Conservation (phyloP, 352 stramenopile genomes). For the Phytophthora pini region DNA sequence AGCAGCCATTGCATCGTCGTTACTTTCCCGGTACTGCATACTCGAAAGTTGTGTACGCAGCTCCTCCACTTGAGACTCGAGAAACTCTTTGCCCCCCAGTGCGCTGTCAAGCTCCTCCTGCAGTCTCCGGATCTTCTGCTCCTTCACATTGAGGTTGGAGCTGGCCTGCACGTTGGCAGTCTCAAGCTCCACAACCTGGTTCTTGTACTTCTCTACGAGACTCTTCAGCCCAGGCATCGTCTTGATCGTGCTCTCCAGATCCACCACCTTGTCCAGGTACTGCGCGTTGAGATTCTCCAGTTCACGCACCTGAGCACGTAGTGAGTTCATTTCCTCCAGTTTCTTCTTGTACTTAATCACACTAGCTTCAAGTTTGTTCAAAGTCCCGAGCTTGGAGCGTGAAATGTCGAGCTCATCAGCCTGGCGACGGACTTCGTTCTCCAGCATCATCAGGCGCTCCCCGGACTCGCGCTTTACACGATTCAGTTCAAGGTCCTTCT, state of each 20-base stretch:
- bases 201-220: conserved; percentile 89
- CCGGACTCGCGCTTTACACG: conserved; percentile 77
- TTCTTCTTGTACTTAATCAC: conserved; percentile 89
- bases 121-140: conserved; percentile 81
- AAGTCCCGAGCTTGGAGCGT: conserved; percentile 79
- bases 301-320: conserved; percentile 79
- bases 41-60: conserved; percentile 69
- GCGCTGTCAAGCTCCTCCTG: conserved; percentile 88
- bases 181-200: conserved; percentile 88
- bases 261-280: conserved; percentile 86
- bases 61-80: conserved; percentile 88
- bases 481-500: conserved; percentile 77
- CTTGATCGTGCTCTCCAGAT: conserved; percentile 88
- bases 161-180: conserved; percentile 79
- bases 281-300: conserved; percentile 81
- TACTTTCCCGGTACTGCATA: conserved; percentile 54
- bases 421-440: conserved; percentile 88
- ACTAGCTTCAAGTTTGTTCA: conserved; percentile 83
- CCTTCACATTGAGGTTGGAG: conserved; percentile 83
- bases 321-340: conserved; percentile 84
- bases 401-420: conserved; percentile 88
- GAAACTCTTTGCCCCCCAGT: conserved; percentile 81
- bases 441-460: conserved; percentile 79
- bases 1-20: conserved; percentile 47
- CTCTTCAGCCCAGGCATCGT: conserved; percentile 83